Evolutionary conservation across 192 early-diverging fungal genomes (phyloP), one percentile per base, ranked within the genome.

Genomic region (Gigaspora rosea): DNA sequence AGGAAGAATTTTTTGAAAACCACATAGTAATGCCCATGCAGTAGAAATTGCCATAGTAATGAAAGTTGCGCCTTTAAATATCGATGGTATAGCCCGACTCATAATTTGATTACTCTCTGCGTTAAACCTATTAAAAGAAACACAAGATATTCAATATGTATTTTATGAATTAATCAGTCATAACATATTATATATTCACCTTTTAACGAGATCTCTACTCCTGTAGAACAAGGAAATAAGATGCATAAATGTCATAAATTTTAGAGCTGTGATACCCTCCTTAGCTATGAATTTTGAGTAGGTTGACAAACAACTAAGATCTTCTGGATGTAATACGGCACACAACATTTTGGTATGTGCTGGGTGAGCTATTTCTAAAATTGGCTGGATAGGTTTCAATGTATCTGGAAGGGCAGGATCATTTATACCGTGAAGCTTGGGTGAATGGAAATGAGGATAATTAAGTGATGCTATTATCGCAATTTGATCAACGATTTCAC

Each of bases 251-350:
- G 4, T 8, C 58, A 64, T 48, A 46, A 64, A 75, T 51, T 75
- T 75, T 22, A 75, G 49, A 10, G 73, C 47, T n/a, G n/a, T 32
- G 33, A 35, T 9, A 27, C 58, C 58, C 50, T 75, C 73, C 49
- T 75, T 75, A n/a, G 58, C 62, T 22, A 75, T 54, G 64, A 75
- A 75, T 75, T 75, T 75, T 7, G 47, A 48, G 32, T 57, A 75
- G 49, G 57, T 75, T n/a, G 64, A 6, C 20, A 61, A 64, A 49
- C 73, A 75, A 65, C 73, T 75, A 20, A 47, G 61, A 8, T 75
- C 73, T 2, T 75, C 73, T 2, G 47, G 73, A 49, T 75, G 73
- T 35, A 75, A 50, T 61, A 64, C 50, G 9, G 73, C 73, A 20
- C 73, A 75, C 61, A 63, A 35, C 46, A 58, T 75, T 75, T 33